Conservation (phyloP, 2,329 filamentous ascomycete genomes). For the Aspergillus amoenus region DNA sequence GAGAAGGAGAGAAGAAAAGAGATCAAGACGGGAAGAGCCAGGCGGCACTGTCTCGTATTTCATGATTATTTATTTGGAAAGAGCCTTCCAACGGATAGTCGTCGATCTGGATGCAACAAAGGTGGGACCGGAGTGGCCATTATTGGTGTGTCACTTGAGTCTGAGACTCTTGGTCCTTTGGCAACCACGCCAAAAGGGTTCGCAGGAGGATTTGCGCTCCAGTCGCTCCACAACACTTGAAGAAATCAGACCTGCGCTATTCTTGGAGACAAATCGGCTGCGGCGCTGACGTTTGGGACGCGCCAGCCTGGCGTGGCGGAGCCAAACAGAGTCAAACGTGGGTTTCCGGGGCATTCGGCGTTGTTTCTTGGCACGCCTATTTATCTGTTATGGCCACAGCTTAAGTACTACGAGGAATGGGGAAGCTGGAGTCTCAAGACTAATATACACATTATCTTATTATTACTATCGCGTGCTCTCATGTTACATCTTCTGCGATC, state of each 20-base stretch:
- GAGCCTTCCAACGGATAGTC: background rate
- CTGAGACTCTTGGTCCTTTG: background rate
- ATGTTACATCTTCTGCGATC: too few relatives aligned
- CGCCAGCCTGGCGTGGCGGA: constrained; percentile 13
- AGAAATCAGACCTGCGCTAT: constrained; percentile 1
- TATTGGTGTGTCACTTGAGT: constrained; percentile 4
- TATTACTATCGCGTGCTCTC: background rate
- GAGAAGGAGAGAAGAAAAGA: background rate
- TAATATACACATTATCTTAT: background rate
- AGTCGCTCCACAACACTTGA: background rate
- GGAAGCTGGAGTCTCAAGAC: background rate
- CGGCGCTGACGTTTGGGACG: constrained; percentile 11
- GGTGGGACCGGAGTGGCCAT: constrained; percentile 3
- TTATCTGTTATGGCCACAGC: too few relatives aligned
- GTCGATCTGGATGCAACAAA: constrained; percentile 8
- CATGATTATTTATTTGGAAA: constrained; percentile 1
- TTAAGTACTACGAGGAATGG: too few relatives aligned
- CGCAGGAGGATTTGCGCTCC: background rate
- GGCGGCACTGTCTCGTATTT: background rate
- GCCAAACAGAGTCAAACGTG: background rate
- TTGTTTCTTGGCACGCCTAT: constrained; percentile 6
- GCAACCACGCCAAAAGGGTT: too few relatives aligned
- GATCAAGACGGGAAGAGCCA: background rate
- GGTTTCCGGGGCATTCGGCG: background rate
- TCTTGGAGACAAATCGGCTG: constrained; percentile 11